phyloP scores from a whole-genome alignment of 768 basidiomycete species.

The Chlorophyllum brunneum region DNA sequence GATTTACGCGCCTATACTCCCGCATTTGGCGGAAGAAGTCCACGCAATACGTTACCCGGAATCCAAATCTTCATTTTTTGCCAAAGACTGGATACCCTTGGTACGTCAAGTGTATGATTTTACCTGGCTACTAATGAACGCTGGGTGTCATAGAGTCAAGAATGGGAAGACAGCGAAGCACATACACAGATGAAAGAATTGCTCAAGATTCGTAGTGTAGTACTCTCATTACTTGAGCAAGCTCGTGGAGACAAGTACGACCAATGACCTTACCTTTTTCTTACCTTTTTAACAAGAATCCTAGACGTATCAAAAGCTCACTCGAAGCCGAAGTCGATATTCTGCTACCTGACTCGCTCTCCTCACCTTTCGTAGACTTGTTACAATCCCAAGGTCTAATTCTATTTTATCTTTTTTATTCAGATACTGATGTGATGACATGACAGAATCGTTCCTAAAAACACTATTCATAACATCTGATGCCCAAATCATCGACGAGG shows the following conservation, averaged over 20 bases:
- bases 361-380: constrained; percentile 37
- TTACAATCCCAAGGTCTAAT: not conserved
- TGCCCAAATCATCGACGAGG: constrained; percentile 47
- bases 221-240: constrained; percentile 68
- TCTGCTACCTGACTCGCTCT: constrained; percentile 38
- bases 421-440: not conserved
- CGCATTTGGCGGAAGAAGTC: constrained; percentile 90
- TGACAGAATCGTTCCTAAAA: constrained; percentile 58
- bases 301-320: constrained; percentile 68
- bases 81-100: constrained; percentile 60
- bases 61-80: constrained; percentile 58
- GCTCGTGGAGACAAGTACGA: constrained; percentile 73
- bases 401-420: not conserved
- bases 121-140: not conserved
- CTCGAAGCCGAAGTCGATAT: constrained; percentile 75
- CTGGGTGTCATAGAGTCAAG: constrained; percentile 36
- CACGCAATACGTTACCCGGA: constrained; percentile 41
- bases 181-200: constrained; percentile 62
- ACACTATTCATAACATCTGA: constrained; percentile 82
- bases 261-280: not conserved
- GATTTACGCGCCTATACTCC: constrained; percentile 81
- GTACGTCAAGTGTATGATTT: constrained; percentile 35
- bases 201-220: constrained; percentile 54
- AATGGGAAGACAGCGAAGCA: constrained; percentile 60
- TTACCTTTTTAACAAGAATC: constrained; percentile 1